These are phyloP conservation scores for Daldinia concentrica DNA, from an alignment of 495 filamentous ascomycete species.

Conservation along the genomic window DNA sequence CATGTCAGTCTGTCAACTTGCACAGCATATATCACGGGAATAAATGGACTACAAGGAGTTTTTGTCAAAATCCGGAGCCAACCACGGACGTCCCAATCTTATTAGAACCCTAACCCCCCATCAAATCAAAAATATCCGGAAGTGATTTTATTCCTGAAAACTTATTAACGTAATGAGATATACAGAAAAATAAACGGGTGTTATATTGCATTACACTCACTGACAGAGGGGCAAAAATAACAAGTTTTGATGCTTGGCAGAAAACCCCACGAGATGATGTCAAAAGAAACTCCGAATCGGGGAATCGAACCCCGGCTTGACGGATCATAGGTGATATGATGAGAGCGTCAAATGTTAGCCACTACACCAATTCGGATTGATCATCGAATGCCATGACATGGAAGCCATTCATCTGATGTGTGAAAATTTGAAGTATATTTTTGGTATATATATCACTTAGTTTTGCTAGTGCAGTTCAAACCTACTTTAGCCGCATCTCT, in stretches of 20 bases:
- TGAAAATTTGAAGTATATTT: not conserved
- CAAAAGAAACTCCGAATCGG: slow-evolving; percentile 45
- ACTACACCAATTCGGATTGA: slow-evolving; percentile 48
- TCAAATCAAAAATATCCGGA: too few species aligned
- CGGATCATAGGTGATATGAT: slow-evolving; percentile 20
- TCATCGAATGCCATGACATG: not conserved
- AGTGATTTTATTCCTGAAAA: too few species aligned
- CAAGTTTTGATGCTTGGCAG: not conserved
- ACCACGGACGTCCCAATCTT: too few species aligned
- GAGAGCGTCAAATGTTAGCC: slow-evolving; percentile 49
- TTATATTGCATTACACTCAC: too few species aligned
- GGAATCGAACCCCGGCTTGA: slow-evolving; percentile 50
- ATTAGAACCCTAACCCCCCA: too few species aligned
- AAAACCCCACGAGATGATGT: not conserved
- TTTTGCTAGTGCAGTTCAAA: slow-evolving; percentile 3
- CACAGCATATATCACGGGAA: too few species aligned
- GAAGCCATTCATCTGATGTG: not conserved
- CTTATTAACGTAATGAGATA: too few species aligned
- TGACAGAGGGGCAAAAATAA: too few species aligned
- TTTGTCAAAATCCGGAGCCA: too few species aligned
- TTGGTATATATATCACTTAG: not conserved
- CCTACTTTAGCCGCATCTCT: not conserved
- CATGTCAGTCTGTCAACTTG: too few species aligned
- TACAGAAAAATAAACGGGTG: too few species aligned
- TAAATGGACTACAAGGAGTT: too few species aligned